Evolutionary conservation across 1,139 yeast species (phyloP).

Genomic region (Lodderomyces metapsilosis): DNA sequence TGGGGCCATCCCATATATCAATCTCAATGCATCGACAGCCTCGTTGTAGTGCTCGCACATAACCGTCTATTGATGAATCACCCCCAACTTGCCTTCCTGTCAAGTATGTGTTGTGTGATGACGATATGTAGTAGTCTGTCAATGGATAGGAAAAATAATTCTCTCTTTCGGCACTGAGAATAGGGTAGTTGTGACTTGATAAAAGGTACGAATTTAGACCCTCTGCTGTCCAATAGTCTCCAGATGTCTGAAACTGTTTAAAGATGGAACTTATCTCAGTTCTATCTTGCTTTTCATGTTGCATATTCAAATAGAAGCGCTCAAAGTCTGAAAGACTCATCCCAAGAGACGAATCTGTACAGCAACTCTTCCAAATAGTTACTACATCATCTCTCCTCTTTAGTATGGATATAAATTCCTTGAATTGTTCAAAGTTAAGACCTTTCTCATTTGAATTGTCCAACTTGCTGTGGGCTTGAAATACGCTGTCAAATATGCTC

Average conservation of each 20-base stretch:
- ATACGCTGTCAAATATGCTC: slow-evolving; percentile 45
- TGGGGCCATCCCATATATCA: slow-evolving; percentile 89
- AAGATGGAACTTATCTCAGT: slow-evolving; percentile 38
- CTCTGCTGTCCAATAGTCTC: slow-evolving; percentile 42
- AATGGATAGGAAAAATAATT: slow-evolving; percentile 65
- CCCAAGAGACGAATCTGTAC: slow-evolving; percentile 30
- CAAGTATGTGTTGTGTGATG: slow-evolving; percentile 93
- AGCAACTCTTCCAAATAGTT: slow-evolving; percentile 27
- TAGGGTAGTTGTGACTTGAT: slow-evolving; percentile 45
- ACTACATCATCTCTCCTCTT: slow-evolving; percentile 35
- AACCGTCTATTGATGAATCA: slow-evolving; percentile 87
- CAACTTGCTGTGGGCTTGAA: slow-evolving; percentile 4
- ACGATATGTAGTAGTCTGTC: slow-evolving; percentile 82
- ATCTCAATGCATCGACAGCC: slow-evolving; percentile 94
- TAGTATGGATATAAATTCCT: slow-evolving; percentile 58
- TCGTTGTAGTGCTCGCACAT: slow-evolving; percentile 80
- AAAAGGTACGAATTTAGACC: slow-evolving; percentile 51
- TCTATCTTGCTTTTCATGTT: slow-evolving; percentile 43
- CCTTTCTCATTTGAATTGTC: slow-evolving; percentile 14
- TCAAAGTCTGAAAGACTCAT: slow-evolving; percentile 46
- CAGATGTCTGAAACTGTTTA: slow-evolving; percentile 36
- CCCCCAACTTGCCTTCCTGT: slow-evolving; percentile 90
- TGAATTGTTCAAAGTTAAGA: slow-evolving; percentile 70
- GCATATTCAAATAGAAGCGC: slow-evolving; percentile 48
- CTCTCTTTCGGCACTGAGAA: slow-evolving; percentile 21